Evolutionary conservation across 1,284 basidiomycete genomes (phyloP), one percentile per base, ranked within the genome.

Genomic region (Pseudomicrostroma phylloplanum): DNA sequence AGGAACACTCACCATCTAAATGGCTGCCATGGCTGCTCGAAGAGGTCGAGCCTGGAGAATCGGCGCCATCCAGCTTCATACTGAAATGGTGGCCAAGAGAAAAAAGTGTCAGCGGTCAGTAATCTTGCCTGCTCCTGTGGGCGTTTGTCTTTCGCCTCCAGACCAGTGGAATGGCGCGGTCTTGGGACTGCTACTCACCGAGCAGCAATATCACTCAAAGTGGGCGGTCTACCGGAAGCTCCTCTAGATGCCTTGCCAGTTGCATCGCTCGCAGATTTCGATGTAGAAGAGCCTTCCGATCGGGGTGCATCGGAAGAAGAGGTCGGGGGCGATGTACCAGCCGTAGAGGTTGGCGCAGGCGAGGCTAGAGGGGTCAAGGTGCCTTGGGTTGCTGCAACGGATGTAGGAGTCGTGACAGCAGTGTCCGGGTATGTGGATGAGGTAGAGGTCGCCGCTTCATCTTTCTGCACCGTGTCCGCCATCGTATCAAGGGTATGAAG

Each of bases 131-230:
- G 19, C 12, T 15, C 36, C 1, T 40, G n/a, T n/a, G n/a, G n/a
- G n/a, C n/a, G n/a, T 25, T n/a, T 36, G 9, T 3, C 3, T 36
- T 36, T 36, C 30, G 9, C 9, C 30, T 4, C 30, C 30, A 4
- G 30, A 36, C 9, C 3, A 9, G 30, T 36, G 30, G 30, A 36
- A 9, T 3, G 3, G 30, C 30, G 30, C 30, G 30, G 30, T 3
- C 4, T 9, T 4, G 40, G 15, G n/a, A 15, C 4, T 6, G n/a
- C 9, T 25, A 49, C 57, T 53, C 40, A 58, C 26, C 68, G 62
- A 4, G 70, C 70, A 25, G 68, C 68, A 41, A 72, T 69, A n/a
- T 72, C 70, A 46, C 68, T 68, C 55, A 72, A 65, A 6, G 64
- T 72, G 0, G 70, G 70, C 56, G 67, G 40, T 60, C 68, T 71